These are phyloP conservation scores for Agrocybe chaxingu DNA, from an alignment of 768 basidiomycete genomes.

Conservation along the genomic window DNA sequence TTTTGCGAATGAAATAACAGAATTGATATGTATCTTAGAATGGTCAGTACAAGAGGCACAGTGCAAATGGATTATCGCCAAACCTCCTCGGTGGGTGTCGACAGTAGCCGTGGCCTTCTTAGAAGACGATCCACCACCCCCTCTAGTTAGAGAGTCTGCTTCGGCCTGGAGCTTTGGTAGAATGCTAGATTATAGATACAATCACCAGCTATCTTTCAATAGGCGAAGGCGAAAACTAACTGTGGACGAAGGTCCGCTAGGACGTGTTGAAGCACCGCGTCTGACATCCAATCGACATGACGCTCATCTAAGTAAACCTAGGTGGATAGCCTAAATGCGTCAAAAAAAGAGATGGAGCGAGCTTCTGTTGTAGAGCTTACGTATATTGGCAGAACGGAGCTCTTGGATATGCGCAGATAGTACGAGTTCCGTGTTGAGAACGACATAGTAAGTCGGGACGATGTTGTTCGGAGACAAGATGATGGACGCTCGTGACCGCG, in stretches of 20 bases:
- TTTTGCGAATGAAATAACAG: slow-evolving; percentile 84
- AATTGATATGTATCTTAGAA: slow-evolving; percentile 80
- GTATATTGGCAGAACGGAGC: slow-evolving; percentile 75
- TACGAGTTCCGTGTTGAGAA: slow-evolving; percentile 75
- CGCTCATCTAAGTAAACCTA: slow-evolving; percentile 86
- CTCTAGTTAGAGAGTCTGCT: slow-evolving; percentile 34
- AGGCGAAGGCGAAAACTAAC: slow-evolving; percentile 28
- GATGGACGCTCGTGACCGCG: too few relatives aligned
- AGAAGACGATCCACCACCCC: slow-evolving; percentile 36
- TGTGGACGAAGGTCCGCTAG: slow-evolving; percentile 74
- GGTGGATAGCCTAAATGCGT: slow-evolving; percentile 5
- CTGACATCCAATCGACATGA: slow-evolving; percentile 91
- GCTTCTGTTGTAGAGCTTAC: slow-evolving; percentile 32
- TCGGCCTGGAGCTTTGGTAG: slow-evolving; percentile 65
- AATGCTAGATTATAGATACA: slow-evolving; percentile 38
- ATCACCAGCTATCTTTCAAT: not conserved
- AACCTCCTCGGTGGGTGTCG: slow-evolving; percentile 85
- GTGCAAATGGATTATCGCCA: slow-evolving; percentile 14
- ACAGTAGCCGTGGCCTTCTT: slow-evolving; percentile 71
- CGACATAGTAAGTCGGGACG: slow-evolving; percentile 39
- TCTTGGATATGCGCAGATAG: slow-evolving; percentile 78
- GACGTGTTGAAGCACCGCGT: slow-evolving; percentile 73
- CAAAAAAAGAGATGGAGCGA: not conserved
- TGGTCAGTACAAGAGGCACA: not conserved
- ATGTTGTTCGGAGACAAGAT: not conserved